These are phyloP conservation scores for Lignosus rhinocerotis DNA, from an alignment of 1,284 basidiomycete species.

Conservation along the genomic window DNA sequence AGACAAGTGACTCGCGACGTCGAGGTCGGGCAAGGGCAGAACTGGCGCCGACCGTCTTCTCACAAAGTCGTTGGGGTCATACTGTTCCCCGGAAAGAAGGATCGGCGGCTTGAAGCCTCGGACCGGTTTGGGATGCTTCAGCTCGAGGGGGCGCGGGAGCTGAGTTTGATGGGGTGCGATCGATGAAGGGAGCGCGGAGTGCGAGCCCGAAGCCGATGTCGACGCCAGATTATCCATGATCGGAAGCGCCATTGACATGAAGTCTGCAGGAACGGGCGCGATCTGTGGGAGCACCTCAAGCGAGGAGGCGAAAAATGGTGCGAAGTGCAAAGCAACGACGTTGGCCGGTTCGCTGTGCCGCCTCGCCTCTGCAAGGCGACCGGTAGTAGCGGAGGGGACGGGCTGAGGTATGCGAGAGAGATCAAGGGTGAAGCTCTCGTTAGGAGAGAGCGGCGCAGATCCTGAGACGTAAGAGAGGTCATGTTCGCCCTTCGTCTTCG, in stretches of 20 bases:
- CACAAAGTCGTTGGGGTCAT: slow-evolving; percentile 23
- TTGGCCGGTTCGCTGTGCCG: slow-evolving; percentile 24
- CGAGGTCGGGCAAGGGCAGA: slow-evolving; percentile 18
- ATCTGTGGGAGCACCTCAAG: slow-evolving; percentile 10
- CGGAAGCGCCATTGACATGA: slow-evolving; percentile 14
- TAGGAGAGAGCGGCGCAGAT: slow-evolving; percentile 21
- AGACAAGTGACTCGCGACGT: slow-evolving; percentile 18
- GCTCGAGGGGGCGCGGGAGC: slow-evolving; percentile 17
- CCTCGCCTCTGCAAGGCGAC: slow-evolving; percentile 7
- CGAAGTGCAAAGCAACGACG: slow-evolving; percentile 16
- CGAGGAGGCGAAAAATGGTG: slow-evolving; percentile 9
- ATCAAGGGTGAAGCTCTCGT: slow-evolving; percentile 9
- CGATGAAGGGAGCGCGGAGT: slow-evolving; percentile 18
- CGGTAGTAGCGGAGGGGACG: neutral
- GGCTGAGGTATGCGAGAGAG: neutral
- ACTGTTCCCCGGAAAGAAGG: slow-evolving; percentile 15
- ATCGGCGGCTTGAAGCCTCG: slow-evolving; percentile 24
- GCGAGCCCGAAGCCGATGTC: slow-evolving; percentile 7
- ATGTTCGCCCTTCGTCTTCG: slow-evolving; percentile 13
- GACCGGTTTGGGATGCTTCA: slow-evolving; percentile 22
- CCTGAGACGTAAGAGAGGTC: slow-evolving; percentile 19
- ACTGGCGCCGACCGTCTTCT: slow-evolving; percentile 21
- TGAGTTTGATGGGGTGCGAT: slow-evolving; percentile 23
- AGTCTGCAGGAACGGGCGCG: slow-evolving; percentile 6
- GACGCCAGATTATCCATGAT: slow-evolving; percentile 21